A percentile compares a stretch with the other conserved stretches of the same genome.
Evolutionary conservation across 2,329 filamentous ascomycete genomes (phyloP).

Genomic region (Penicillium glabrum): DNA sequence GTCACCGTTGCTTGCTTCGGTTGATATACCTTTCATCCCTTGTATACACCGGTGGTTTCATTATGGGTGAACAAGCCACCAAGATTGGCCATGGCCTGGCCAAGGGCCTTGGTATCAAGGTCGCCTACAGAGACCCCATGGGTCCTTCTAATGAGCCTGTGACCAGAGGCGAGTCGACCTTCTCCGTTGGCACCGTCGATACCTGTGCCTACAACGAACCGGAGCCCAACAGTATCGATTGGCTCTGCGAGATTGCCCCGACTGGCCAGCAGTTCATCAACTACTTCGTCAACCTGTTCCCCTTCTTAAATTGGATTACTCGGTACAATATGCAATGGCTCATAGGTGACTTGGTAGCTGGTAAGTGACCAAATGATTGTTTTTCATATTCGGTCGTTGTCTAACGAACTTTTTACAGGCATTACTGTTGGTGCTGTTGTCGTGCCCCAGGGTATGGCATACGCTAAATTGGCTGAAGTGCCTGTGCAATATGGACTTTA

Average conservation of each 20-base stretch:
- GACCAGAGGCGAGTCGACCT: constrained; percentile 74
- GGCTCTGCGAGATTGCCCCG: constrained; percentile 66
- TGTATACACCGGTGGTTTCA: constrained; percentile 18
- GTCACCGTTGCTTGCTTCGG: not conserved
- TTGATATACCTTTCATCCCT: not conserved
- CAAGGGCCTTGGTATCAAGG: constrained; percentile 78
- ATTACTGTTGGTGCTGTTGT: constrained; percentile 76
- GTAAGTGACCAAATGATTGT: constrained; percentile 45
- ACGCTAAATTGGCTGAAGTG: constrained; percentile 78
- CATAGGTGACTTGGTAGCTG: constrained; percentile 83
- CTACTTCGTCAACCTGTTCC: constrained; percentile 76
- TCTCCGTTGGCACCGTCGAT: constrained; percentile 71
- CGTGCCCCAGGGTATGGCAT: constrained; percentile 96
- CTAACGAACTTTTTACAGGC: constrained; percentile 40
- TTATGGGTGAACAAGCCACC: constrained; percentile 41
- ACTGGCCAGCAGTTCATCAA: constrained; percentile 51
- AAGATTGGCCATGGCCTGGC: constrained; percentile 73
- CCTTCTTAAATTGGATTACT: constrained; percentile 84
- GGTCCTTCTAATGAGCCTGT: constrained; percentile 59
- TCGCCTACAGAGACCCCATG: constrained; percentile 62
- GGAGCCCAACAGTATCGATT: constrained; percentile 73
- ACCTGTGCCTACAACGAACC: constrained; percentile 82
- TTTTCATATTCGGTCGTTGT: not conserved
- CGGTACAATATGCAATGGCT: constrained; percentile 91
- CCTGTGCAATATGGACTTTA: constrained; percentile 82